Percentiles rank a stretch among this genome's conserved stretches.
Evolutionary conservation across 352 stramenopile species (phyloP).

Genomic region (Elongisporangium anandrum): DNA sequence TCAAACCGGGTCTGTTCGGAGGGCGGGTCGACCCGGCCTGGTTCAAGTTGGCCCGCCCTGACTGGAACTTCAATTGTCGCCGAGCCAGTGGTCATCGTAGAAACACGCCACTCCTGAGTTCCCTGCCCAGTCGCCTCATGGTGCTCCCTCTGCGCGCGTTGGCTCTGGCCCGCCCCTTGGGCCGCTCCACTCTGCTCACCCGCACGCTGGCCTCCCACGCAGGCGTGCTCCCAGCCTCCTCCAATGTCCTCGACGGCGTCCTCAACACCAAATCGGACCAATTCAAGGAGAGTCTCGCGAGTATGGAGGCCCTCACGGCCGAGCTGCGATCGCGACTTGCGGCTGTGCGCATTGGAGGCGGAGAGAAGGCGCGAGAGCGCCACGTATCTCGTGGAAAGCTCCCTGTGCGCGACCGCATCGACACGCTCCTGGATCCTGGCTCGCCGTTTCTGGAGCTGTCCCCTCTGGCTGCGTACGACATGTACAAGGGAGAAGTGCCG

Average conservation of each 20-base stretch:
- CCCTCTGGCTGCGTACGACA: slow-evolving; percentile 79
- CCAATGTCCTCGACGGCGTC: slow-evolving; percentile 60
- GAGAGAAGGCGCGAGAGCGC: slow-evolving; percentile 54
- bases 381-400: slow-evolving; percentile 82
- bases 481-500: slow-evolving; percentile 82
- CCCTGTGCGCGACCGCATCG: slow-evolving; percentile 91
- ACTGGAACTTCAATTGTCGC: slow-evolving; percentile 5
- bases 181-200: slow-evolving; percentile 3
- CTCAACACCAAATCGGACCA: slow-evolving; percentile 57
- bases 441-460: slow-evolving; percentile 97
- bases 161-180: slow-evolving; percentile 5
- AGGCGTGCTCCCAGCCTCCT: slow-evolving; percentile 25
- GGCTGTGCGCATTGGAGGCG: slow-evolving; percentile 56
- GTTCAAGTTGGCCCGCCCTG: slow-evolving; percentile 28
- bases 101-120: background rate
- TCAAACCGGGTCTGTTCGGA: too few relatives aligned
- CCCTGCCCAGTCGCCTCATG: background rate
- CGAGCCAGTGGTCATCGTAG: background rate
- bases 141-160: slow-evolving; percentile 9
- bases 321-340: slow-evolving; percentile 40
- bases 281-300: slow-evolving; percentile 48
- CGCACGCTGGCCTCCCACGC: slow-evolving; percentile 36
- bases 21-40: slow-evolving; percentile 5
- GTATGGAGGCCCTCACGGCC: slow-evolving; percentile 51
- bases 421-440: slow-evolving; percentile 91